Conservation (phyloP, 305 asterid genomes). For the Plantago coronopus region DNA sequence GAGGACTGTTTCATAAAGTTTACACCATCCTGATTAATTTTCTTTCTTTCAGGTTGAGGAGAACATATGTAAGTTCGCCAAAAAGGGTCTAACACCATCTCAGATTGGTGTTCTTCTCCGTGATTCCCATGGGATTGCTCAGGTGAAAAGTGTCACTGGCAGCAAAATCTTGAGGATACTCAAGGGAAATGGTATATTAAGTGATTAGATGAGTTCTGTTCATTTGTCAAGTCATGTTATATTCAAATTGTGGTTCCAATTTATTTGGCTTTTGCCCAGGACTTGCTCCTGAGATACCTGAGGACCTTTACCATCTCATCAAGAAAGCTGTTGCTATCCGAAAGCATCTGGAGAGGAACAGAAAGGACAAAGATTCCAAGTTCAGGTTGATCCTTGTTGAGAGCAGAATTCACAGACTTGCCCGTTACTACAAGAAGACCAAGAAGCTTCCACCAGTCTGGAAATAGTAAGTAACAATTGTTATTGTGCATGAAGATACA, state of each 20-base stretch:
- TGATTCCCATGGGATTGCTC: conserved; percentile 74
- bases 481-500: neutral
- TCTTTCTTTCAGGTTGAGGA: conserved; percentile 53
- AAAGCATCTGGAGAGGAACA: conserved; percentile 67
- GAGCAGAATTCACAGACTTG: conserved; percentile 64
- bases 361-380: conserved; percentile 62
- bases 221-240: neutral
- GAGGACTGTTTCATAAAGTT: too few relatives aligned
- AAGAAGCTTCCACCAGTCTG: conserved; percentile 71
- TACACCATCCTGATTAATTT: neutral
- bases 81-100: conserved; percentile 59
- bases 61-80: conserved; percentile 73
- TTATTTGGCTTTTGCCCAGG: conserved; percentile 28
- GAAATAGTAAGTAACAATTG: conserved; percentile 50
- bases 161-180: conserved; percentile 62
- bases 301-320: conserved; percentile 57
- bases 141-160: conserved; percentile 73
- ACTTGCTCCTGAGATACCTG: conserved; percentile 68
- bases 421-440: conserved; percentile 63
- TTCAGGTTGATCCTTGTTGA: conserved; percentile 61
- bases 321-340: conserved; percentile 68
- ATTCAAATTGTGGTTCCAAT: neutral
- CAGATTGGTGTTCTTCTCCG: conserved; percentile 64
- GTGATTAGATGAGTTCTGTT: neutral
- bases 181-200: conserved; percentile 53